phyloP scores from a whole-genome alignment of 179 eudicot genomes.

The Gypsophila paniculata region DNA sequence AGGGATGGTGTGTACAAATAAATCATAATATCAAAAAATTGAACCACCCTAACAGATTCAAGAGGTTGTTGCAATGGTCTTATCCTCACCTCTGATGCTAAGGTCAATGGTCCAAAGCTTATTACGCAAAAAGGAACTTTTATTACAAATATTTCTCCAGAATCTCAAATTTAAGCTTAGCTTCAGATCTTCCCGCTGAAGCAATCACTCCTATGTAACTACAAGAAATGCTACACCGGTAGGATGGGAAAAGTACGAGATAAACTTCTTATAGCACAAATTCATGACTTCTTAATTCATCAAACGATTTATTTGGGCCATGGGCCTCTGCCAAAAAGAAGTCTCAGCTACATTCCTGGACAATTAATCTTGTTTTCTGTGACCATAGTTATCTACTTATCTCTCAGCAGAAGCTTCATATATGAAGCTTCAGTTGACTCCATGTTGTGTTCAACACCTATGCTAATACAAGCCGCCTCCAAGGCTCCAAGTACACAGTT shows the following conservation, averaged over 20 bases:
- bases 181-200: neutral
- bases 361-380: neutral
- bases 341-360: neutral
- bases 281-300: too few species aligned
- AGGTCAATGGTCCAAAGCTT: neutral
- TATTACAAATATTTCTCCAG: neutral
- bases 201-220: neutral
- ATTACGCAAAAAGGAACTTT: too few species aligned
- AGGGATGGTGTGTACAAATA: neutral
- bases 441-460: neutral
- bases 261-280: too few species aligned
- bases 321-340: neutral
- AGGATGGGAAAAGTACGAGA: too few species aligned
- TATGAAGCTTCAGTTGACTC: neutral
- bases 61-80: neutral
- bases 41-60: neutral
- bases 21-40: neutral
- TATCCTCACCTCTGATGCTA: neutral
- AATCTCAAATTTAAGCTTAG: neutral
- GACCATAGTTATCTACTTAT: neutral
- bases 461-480: neutral
- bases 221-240: neutral
- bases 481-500: neutral
- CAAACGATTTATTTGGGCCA: neutral
- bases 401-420: neutral